Base-by-base conservation (phyloP, 805 yeast genomes). In the Zygoascus flipseniorum region DNA sequence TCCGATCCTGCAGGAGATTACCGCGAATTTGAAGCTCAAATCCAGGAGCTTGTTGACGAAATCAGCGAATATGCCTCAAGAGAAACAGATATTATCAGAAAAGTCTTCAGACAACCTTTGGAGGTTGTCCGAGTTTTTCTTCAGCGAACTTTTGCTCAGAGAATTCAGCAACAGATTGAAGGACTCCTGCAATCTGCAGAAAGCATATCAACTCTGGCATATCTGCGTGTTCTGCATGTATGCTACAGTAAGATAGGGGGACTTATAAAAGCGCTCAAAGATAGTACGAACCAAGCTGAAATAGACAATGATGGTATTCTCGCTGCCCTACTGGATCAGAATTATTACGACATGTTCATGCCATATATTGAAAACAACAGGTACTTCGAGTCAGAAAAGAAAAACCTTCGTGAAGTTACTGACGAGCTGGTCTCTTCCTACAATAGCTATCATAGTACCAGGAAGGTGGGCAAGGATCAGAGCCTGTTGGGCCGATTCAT, bases 111-210 rank as follows among this genome's bases (percentile, higher is more conserved):
- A 10, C 78, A 82, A 58, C 85, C 90, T 1, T 76, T 80, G 1
- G 75, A 77, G 35, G 96, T 89, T 1, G 65, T 89, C 44, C 77
- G 79, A 49, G 76, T 83, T 4, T 85, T 92, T 62, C 71, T 87
- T 37, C 87, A 85, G 63, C 77, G 95, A 60, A 74, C 86, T 10
- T 86, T 84, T 68, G 89, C 85, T 0, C 92, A 86, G 66, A 77
- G 86, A 58, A 64, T 72, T 43, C 76, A 73, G 55, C 72, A 70
- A 51, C 66, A 71, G 43, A 63, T 73, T 8, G 82, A 81, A 56
- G 69, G 77, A 1, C 70, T 86, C 32, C 68, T 89, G 32, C 81
- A 77, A 50, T 79, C 76, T 53, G 83, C 96, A 0, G 76, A 79
- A 48, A 76, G 85, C 1, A 71, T 79, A 6, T 48, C 50, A 10